Conservation (phyloP, 441 rosid species). For the Breynia disticha region DNA sequence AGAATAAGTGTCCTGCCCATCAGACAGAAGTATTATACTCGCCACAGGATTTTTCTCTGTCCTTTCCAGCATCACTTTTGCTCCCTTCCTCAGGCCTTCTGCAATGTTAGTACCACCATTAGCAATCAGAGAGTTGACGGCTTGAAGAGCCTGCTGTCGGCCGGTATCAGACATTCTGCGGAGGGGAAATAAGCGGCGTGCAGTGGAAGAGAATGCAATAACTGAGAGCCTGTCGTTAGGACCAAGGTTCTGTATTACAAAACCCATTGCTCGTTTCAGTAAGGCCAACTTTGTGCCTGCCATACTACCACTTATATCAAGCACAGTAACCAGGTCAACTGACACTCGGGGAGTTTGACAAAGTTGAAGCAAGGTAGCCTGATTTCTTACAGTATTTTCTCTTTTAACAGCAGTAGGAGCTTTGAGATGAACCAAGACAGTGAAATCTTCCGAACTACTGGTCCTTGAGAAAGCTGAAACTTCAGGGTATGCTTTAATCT, state of each 20-base stretch:
- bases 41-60: slow-evolving; percentile 74
- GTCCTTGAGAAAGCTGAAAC: slow-evolving; percentile 48
- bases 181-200: slow-evolving; percentile 79
- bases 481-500: slow-evolving; percentile 60
- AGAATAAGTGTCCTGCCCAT: slow-evolving; percentile 84
- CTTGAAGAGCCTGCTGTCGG: slow-evolving; percentile 72
- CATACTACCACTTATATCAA: slow-evolving; percentile 98
- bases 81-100: slow-evolving; percentile 87
- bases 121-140: slow-evolving; percentile 83
- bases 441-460: slow-evolving; percentile 49
- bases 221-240: slow-evolving; percentile 87
- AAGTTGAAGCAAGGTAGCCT: slow-evolving; percentile 25
- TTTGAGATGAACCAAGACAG: slow-evolving; percentile 69
- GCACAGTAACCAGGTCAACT: slow-evolving; percentile 85
- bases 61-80: slow-evolving; percentile 77
- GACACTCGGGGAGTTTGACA: slow-evolving; percentile 61
- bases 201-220: slow-evolving; percentile 96
- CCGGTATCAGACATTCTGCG: slow-evolving; percentile 75
- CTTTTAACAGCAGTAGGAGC: slow-evolving; percentile 42
- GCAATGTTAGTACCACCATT: slow-evolving; percentile 98
- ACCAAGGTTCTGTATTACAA: slow-evolving; percentile 95
- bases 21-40: slow-evolving; percentile 82
- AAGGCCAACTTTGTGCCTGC: slow-evolving; percentile 96
- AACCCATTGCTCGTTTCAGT: slow-evolving; percentile 97
- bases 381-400: slow-evolving; percentile 23